A percentile compares a stretch with the other conserved stretches of the same genome.
Evolutionary conservation across 1,139 yeast genomes (phyloP).

Genomic region (Blastobotrys proliferans): DNA sequence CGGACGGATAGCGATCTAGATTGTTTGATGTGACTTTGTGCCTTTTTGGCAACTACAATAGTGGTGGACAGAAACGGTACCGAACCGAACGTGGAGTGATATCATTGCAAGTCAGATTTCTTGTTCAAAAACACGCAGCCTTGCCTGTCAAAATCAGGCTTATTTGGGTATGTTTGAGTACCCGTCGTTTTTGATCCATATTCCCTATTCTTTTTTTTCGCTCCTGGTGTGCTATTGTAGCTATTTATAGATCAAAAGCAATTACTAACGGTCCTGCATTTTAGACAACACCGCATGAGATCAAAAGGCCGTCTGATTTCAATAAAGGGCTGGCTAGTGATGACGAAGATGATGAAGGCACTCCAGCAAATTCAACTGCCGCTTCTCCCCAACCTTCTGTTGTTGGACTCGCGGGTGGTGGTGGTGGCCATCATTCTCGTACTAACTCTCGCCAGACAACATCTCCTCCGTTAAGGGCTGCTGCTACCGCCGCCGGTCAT

Average conservation of each 20-base stretch:
- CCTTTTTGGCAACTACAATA: no score
- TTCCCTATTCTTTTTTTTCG: no score
- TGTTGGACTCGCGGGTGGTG: neutral
- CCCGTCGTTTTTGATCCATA: no score
- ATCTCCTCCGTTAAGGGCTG: neutral
- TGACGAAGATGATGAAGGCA: slow-evolving; percentile 21
- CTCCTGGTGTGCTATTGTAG: no score
- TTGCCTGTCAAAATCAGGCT: no score
- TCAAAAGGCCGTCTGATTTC: slow-evolving; percentile 30
- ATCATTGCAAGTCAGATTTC: no score
- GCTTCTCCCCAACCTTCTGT: neutral
- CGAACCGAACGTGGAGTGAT: no score
- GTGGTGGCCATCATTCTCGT: slow-evolving; percentile 1
- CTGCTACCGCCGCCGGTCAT: neutral
- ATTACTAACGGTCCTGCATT: slow-evolving; percentile 12
- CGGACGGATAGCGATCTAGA: no score
- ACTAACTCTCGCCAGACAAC: slow-evolving; percentile 1
- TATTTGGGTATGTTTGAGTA: no score
- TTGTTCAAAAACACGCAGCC: no score
- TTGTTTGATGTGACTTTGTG: no score
- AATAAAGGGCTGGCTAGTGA: slow-evolving; percentile 23
- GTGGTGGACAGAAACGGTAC: no score
- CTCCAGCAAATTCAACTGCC: slow-evolving; percentile 2
- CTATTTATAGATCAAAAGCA: neutral
- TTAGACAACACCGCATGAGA: slow-evolving; percentile 32